Base-by-base conservation (phyloP, 1,139 yeast genomes). In the Blastobotrys aristatus region DNA sequence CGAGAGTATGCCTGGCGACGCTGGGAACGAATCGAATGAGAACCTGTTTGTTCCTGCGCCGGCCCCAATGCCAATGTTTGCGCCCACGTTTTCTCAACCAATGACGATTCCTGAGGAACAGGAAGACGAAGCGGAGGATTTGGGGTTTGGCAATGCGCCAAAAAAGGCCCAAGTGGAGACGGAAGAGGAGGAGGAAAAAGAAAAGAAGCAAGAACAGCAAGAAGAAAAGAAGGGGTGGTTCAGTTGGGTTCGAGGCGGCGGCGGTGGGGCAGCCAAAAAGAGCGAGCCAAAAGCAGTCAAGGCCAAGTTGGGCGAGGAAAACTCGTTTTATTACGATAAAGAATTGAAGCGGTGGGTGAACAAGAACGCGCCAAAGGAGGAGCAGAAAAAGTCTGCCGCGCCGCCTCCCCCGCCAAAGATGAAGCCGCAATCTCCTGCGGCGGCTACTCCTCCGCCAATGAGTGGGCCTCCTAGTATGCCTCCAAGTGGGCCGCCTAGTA, bases 291-390 rank as follows among this genome's bases (percentile, higher is more conserved):
- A 84, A 61, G 86, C 94, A 1, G 75, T 81, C 51, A 77, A 79
- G 57, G 97, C 97, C 30, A 89, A 92, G 59, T 70, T 92, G 53
- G 98, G 98, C 8, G 89, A 85, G 50, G 78, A 80, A 54, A 84
- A 75, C 60, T 72, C 77, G 33, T 84, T 92, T 59, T 79, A 79
- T 57, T 94, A 80, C 63, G 96, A 90, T 67, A 94, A 87, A 58
- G 80, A 84, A 52, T 76, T 86, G 60, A 83, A 84, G 62, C 76
- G 96, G 60, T 92, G 97, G 96, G 80, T 92, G 47, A 83, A 87
- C 61, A 80, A 79, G 51, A 79, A 80, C 16, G 80, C 86, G 1
- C 77, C 85, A 40, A 81, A 80, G 53, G 96, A 88, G 43, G 87
- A 83, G 56, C 74, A 80, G 51, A 71, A 69, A 51, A 67, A 76